Evolutionary conservation across 1,284 basidiomycete genomes (phyloP).

Genomic region (Earliella scabrosa): DNA sequence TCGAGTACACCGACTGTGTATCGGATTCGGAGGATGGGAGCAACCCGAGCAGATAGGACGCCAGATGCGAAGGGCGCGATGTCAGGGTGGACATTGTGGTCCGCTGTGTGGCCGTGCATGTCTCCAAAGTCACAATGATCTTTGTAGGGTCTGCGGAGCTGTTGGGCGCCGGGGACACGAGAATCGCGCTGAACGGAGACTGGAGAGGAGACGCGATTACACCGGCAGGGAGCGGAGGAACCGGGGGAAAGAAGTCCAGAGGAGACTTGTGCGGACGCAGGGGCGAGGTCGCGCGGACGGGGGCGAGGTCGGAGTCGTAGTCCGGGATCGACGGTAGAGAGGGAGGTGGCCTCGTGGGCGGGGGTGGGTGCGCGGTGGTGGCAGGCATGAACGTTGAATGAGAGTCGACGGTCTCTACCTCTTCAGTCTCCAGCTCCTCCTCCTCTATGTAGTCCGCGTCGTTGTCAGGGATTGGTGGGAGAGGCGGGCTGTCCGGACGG

Average conservation of each 20-base stretch:
- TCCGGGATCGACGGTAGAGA: slow-evolving; percentile 26
- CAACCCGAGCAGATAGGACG: slow-evolving; percentile 58
- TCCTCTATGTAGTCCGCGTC: slow-evolving; percentile 26
- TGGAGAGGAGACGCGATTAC: slow-evolving; percentile 40
- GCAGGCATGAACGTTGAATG: slow-evolving; percentile 40
- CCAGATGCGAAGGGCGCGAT: slow-evolving; percentile 68
- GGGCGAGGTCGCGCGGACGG: slow-evolving; percentile 19
- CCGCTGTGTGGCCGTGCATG: slow-evolving; percentile 63
- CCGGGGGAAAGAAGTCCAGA: slow-evolving; percentile 42
- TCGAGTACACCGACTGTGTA: slow-evolving; percentile 48
- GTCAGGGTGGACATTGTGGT: slow-evolving; percentile 68
- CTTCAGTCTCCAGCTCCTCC: slow-evolving; percentile 14
- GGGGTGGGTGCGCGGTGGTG: slow-evolving; percentile 40
- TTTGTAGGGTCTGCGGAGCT: slow-evolving; percentile 56
- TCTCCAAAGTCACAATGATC: slow-evolving; percentile 71
- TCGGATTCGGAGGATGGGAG: slow-evolving; percentile 44
- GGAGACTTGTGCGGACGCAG: slow-evolving; percentile 48
- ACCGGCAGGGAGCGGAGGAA: slow-evolving; percentile 41
- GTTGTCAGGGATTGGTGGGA: slow-evolving; percentile 53
- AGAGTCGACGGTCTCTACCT: slow-evolving; percentile 17
- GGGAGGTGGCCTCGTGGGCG: slow-evolving; percentile 31
- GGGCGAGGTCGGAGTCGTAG: slow-evolving; percentile 19
- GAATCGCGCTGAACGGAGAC: slow-evolving; percentile 64
- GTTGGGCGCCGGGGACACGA: slow-evolving; percentile 62
- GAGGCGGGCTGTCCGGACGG: slow-evolving; percentile 52